phyloP scores from a whole-genome alignment of 1,139 yeast species.

The Trichomonascaceae sp. region DNA sequence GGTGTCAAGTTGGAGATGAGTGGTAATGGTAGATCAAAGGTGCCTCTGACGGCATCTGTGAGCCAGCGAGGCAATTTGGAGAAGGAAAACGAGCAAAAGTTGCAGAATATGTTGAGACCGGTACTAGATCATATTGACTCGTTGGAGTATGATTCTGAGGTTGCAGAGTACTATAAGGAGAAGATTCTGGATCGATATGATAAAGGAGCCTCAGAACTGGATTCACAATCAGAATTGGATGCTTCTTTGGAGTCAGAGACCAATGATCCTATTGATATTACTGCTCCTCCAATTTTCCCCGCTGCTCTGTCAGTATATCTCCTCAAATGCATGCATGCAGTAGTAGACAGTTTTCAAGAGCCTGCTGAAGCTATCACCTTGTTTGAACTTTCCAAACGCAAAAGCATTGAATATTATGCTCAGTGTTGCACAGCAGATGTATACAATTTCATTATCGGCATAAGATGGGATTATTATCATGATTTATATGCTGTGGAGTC shows the following conservation, averaged over 20 bases:
- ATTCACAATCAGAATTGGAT: background rate
- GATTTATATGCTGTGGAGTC: conserved; percentile 35
- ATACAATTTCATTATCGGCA: conserved; percentile 35
- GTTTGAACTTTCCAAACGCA: conserved; percentile 35
- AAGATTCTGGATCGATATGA: conserved; percentile 18
- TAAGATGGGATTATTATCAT: conserved; percentile 37
- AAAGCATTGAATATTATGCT: conserved; percentile 34
- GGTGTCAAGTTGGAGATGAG: conserved; percentile 20
- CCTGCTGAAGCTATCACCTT: conserved; percentile 37
- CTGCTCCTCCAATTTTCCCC: conserved; percentile 16
- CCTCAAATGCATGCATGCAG: conserved; percentile 23
- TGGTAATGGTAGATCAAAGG: conserved; percentile 19
- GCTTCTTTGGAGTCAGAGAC: background rate
- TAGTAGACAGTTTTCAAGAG: conserved; percentile 30
- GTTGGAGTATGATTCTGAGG: conserved; percentile 25
- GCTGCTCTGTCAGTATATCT: conserved; percentile 18
- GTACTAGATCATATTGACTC: conserved; percentile 24
- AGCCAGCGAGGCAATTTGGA: conserved; percentile 10
- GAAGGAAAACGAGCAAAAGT: conserved; percentile 6
- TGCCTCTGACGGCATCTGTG: conserved; percentile 18
- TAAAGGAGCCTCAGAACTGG: background rate
- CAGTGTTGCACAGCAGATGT: conserved; percentile 38
- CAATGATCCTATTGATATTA: conserved; percentile 7
- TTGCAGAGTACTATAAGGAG: conserved; percentile 22
- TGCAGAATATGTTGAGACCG: conserved; percentile 13